Evolutionary conservation across 2,329 filamentous ascomycete species (phyloP), one percentile per base, ranked within the genome.

Genomic region (Colletotrichum orchidophilum): DNA sequence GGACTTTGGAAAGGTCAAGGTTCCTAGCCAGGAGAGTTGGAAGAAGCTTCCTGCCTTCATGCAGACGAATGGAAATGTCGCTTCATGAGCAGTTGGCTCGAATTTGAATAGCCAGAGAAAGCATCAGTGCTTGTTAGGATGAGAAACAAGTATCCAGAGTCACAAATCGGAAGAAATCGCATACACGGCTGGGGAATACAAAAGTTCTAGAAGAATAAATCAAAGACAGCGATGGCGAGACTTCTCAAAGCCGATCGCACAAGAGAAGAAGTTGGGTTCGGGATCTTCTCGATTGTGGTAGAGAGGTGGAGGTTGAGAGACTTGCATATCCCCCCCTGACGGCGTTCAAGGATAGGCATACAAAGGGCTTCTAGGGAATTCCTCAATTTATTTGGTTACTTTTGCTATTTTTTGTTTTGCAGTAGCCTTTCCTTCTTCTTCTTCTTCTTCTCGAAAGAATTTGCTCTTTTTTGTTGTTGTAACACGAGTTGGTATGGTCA

Each of bases 1-100:
- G 83, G 93, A 97, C 80, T 98, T 98, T 85, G 96, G 96, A 73
- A 90, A 91, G 75, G 84, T 93, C 71, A 90, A 89, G 81, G 78
- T 93, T 71, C 87, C 87, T 18, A 83, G 85, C 75, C 83, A 85
- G 73, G 80, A 85, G 76, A 81, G 82, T 39, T 90, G 88, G 88
- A 86, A 86, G 78, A 81, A 83, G 26, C 75, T 90, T 75, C 88
- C 88, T 24, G 81, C 80, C 62, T 79, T 84, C 72, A 86, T 90
- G 77, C 73, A 74, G 61, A 50, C 63, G 8, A 66, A 64, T 33
- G 70, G 39, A 49, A 62, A 29, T 18, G 18, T 21, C 26, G 59
- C 64, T 24, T 52, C 69, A 46, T 71, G 27, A 71, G 31, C 24
- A 15, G 24, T 11, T 42, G 5, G 11, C 21, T 8, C 50, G 5